Base-by-base conservation (phyloP, 2,329 filamentous ascomycete species). In the Alternaria ventricosa region DNA sequence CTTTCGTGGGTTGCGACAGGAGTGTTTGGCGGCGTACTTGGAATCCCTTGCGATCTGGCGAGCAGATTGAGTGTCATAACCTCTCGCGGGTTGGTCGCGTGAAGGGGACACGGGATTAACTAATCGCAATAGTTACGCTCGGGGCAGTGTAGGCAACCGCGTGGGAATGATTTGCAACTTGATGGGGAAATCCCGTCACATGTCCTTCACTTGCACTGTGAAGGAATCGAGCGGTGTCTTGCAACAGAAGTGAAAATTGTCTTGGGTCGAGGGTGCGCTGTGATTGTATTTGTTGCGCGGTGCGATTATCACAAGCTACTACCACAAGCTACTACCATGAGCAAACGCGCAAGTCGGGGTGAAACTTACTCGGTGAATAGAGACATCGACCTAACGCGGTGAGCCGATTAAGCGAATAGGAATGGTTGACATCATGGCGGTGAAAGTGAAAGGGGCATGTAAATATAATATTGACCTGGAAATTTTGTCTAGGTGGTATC, bases 401-500 rank as follows among this genome's bases (percentile, higher is more conserved):
- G 33, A 53, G 18, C 2, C 0, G 1, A 12, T 1, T 6, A 0
- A 20, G 11, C 10, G 11, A 12, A 9, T 3, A 20, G 15, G 25
- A 54, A n/a, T 33, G 53, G 6, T 6, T 55, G 47, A 10, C n/a
- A 12, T 41, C 7, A 10, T 5, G 5, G 13, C 12, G 6, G 44
- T 28, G 54, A 54, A 63, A 41, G 18, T 50, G 28, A 27, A 23
- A 56, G 8, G 25, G 25, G 4, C 9, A 5, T 49, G 50, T 33
- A 27, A 55, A 47, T 46, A 41, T 53, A 22, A 18, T 22, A 55
- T 58, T 51, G 33, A 53, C 28, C 36, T 51, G 28, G 6, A n/a
- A 56, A 47, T 57, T 55, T 61, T 41, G 43, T 67, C 68, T 63
- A 66, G 60, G 61, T 69, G 71, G 69, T 74, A 73, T 73, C 61